Percentiles rank a stretch among this genome's conserved stretches.
Evolutionary conservation across 2,329 filamentous ascomycete species (phyloP).

Genomic region (Decorospora gaudefroyi): DNA sequence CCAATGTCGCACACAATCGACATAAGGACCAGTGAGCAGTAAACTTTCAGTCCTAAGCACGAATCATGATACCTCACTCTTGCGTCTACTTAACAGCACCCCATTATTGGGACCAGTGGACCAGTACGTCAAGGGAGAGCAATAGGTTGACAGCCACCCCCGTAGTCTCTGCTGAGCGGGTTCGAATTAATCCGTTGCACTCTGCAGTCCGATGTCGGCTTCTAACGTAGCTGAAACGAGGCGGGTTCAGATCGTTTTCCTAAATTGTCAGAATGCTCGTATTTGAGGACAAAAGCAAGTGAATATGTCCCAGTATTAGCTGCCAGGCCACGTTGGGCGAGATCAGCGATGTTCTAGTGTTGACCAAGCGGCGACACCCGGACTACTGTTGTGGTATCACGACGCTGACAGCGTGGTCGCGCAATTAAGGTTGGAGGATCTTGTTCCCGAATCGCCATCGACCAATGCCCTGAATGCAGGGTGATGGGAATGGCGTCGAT

Average conservation of each 20-base stretch:
- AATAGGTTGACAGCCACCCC: too few species aligned
- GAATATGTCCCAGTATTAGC: conserved; percentile 15
- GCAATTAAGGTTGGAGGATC: conserved; percentile 32
- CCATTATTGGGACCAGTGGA: not conserved
- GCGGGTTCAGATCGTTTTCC: not conserved
- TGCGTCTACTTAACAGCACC: not conserved
- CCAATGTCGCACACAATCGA: conserved; percentile 4
- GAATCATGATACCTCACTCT: too few species aligned
- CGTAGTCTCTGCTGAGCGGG: too few species aligned
- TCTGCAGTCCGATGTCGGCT: conserved; percentile 17
- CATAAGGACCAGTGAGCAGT: conserved; percentile 2
- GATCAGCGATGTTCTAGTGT: conserved; percentile 20
- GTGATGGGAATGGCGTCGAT: conserved; percentile 32
- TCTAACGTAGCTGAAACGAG: not conserved
- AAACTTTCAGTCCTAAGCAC: too few species aligned
- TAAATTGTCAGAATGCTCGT: conserved; percentile 1
- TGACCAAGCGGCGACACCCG: conserved; percentile 20
- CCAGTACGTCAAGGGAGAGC: not conserved
- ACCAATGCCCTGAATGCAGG: conserved; percentile 19
- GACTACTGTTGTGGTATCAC: not conserved
- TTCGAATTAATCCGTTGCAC: conserved; percentile 16
- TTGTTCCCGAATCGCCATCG: conserved; percentile 27
- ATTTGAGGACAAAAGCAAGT: not conserved
- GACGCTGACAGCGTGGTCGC: conserved; percentile 18
- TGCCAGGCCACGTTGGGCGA: conserved; percentile 17